Evolutionary conservation across 169 alveolate species (phyloP), one percentile per base, ranked within the genome.

Genomic region (Plasmodium billcollinsi): DNA sequence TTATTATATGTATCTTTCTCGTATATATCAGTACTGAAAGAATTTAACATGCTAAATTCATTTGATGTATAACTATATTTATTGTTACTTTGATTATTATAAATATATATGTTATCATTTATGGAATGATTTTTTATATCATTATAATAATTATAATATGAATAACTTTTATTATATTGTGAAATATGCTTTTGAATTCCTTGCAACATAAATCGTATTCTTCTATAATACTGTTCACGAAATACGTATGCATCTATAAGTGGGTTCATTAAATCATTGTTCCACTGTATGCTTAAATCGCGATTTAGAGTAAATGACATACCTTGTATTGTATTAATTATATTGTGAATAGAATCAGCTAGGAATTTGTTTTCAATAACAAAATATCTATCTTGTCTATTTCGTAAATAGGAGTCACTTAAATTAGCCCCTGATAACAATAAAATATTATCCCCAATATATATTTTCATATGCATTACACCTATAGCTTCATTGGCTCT

Each of bases 401-500:
- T 91, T 43, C 88, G 52, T 88, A 94, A 93, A 63, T 94, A 94
- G 54, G 93, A 92, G 15, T 92, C 75, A 20, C 95, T 91, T 47
- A 92, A 66, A 74, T 94, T 94, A 11, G 96, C 96, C 5, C 96
- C 96, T 18, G 95, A 89, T 18, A 94, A 73, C 7, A 94, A 63
- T 11, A 92, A 12, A 65, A 18, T 71, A 59, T 91, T 93, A 52
- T 94, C 96, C 33, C 93, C 93, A 8, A 93, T 92, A 92, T 52
- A 94, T 4, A 88, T 80, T 88, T 94, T 94, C 93, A 94, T 88
- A 70, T 94, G 96, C 94, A 94, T 78, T 5, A 93, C 93, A 26
- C 96, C 96, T 15, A 94, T 73, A 54, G 94, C 92, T 70, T 94
- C 96, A 76, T 94, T 89, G 3, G 49, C 88, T 58, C 96, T 94